Evolutionary conservation across 345 rosid genomes (phyloP).

Genomic region (Populus davidiana): DNA sequence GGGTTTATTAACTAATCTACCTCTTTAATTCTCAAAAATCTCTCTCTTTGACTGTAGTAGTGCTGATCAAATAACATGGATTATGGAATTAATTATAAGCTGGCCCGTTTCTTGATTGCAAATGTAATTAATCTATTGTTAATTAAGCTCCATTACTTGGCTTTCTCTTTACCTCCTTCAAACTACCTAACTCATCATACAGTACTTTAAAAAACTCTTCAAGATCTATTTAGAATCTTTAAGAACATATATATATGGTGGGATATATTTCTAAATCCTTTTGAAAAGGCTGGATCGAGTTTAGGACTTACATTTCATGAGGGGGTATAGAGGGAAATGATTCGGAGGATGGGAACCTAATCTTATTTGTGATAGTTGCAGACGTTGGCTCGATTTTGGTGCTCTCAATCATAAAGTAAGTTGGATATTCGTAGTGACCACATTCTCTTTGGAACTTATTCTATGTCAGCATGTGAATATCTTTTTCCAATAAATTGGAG

Average conservation of each 20-base stretch:
- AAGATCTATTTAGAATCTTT: slow-evolving; percentile 42
- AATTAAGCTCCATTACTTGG: slow-evolving; percentile 35
- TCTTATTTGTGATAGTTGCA: slow-evolving; percentile 15
- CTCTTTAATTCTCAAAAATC: slow-evolving; percentile 15
- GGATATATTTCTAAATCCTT: slow-evolving; percentile 21
- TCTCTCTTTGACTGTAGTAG: slow-evolving; percentile 37
- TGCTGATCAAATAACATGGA: slow-evolving; percentile 17
- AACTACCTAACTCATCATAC: slow-evolving; percentile 43
- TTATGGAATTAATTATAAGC: background rate
- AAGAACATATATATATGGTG: slow-evolving; percentile 32
- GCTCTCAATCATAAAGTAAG: background rate
- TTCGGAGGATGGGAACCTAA: slow-evolving; percentile 11
- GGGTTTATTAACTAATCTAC: background rate
- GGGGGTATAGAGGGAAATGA: background rate
- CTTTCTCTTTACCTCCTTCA: slow-evolving; percentile 36
- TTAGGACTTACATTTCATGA: background rate
- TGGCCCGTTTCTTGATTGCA: slow-evolving; percentile 34
- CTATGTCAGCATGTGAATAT: slow-evolving; percentile 30
- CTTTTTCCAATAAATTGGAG: background rate
- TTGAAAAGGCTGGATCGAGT: slow-evolving; percentile 10
- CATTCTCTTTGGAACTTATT: slow-evolving; percentile 35
- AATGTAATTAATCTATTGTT: slow-evolving; percentile 18
- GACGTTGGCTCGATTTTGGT: slow-evolving; percentile 14
- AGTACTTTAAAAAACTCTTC: slow-evolving; percentile 17
- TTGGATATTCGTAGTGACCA: slow-evolving; percentile 10